Evolutionary conservation across 495 filamentous ascomycete species (phyloP).

Genomic region (Articulospora tetracladia): DNA sequence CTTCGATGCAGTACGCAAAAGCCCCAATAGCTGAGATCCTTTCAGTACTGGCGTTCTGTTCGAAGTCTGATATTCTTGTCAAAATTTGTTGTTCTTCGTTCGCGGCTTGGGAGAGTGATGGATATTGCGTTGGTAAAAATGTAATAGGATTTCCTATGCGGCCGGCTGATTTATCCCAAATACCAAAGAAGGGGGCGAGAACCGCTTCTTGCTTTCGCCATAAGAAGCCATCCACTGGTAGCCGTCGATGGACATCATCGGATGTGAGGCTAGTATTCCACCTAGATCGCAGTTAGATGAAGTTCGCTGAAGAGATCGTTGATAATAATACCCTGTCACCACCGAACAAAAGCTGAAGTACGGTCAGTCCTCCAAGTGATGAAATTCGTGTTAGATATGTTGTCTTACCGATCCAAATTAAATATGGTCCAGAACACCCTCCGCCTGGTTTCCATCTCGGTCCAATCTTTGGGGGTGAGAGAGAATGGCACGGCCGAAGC

Average conservation of each 20-base stretch:
- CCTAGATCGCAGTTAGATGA: background rate
- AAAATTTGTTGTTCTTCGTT: background rate
- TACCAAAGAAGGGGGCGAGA: constrained; percentile 33
- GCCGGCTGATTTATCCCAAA: constrained; percentile 29
- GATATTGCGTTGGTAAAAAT: constrained; percentile 9
- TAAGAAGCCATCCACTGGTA: constrained; percentile 33
- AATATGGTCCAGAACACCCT: constrained; percentile 1
- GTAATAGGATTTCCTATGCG: constrained; percentile 30
- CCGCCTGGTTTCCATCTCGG: background rate
- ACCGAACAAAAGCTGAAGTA: background rate
- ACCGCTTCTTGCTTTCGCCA: constrained; percentile 32
- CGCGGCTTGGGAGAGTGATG: background rate
- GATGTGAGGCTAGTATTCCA: constrained; percentile 39
- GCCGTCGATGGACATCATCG: constrained; percentile 34
- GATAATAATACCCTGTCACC: constrained; percentile 3
- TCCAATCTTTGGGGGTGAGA: background rate
- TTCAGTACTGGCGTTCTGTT: constrained; percentile 9
- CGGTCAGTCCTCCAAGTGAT: background rate
- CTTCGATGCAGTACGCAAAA: constrained; percentile 40
- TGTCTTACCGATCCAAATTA: background rate
- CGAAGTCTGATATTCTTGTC: background rate
- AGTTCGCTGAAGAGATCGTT: background rate
- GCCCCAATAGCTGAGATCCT: constrained; percentile 34
- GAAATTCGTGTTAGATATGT: background rate
- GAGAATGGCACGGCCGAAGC: background rate